A percentile compares a stretch with the other conserved stretches of the same genome.
These are phyloP conservation scores for Mycosphaerelloides madeirae DNA, from an alignment of 2,329 filamentous ascomycete genomes.

Conservation along the genomic window DNA sequence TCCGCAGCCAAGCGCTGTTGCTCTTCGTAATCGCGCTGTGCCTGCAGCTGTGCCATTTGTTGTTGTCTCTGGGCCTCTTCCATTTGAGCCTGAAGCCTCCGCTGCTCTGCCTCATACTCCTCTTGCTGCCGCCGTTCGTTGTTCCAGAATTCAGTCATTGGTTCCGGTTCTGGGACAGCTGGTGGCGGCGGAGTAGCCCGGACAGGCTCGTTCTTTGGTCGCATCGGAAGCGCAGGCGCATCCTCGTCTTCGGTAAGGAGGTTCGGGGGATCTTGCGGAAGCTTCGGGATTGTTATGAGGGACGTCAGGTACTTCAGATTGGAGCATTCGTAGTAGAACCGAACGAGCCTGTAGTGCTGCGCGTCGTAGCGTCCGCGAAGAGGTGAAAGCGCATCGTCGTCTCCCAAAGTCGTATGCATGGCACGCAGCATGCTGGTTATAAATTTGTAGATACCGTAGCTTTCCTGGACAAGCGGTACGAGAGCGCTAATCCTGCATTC, in stretches of 20 bases:
- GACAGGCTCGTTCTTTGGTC: constrained; percentile 56
- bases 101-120: constrained; percentile 92
- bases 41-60: constrained; percentile 74
- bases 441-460: constrained; percentile 99
- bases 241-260: constrained; percentile 73
- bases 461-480: constrained; percentile 91
- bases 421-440: constrained; percentile 98
- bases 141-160: constrained; percentile 98
- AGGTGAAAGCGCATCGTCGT: constrained; percentile 86
- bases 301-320: constrained; percentile 95
- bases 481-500: constrained; percentile 93
- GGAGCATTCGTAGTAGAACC: constrained; percentile 99
- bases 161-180: constrained; percentile 76
- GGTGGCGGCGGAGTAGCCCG: constrained; percentile 61
- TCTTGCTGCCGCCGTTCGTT: constrained; percentile 87
- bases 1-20: constrained; percentile 84
- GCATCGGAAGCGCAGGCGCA: constrained; percentile 73
- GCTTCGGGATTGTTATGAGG: constrained; percentile 90
- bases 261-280: constrained; percentile 90
- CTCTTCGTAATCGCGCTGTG: constrained; percentile 93
- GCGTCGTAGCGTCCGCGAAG: constrained; percentile 86
- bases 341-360: constrained; percentile 91
- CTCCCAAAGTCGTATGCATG: constrained; percentile 87
- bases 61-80: constrained; percentile 76
- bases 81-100: constrained; percentile 79